Base-by-base conservation (phyloP, 2,329 filamentous ascomycete species). In the Graphilbum sp. region DNA sequence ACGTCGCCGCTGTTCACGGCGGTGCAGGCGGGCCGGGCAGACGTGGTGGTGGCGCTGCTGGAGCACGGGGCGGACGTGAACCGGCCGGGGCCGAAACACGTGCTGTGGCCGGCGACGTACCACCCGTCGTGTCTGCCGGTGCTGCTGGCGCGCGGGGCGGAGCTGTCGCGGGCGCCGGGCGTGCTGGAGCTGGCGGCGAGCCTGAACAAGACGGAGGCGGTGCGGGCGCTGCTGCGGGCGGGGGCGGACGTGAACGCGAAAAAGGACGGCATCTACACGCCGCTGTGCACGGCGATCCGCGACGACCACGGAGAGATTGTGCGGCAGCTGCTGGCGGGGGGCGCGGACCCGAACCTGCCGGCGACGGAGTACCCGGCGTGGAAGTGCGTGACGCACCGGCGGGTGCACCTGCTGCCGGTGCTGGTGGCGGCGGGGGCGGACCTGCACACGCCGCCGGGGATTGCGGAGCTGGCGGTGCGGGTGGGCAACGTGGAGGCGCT, bases 81-180 rank as follows among this genome's bases (percentile, higher is more conserved):
- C 50, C 58, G 80, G 6, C 77, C 77, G 2, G 75, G 72, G 1
- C 75, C 75, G 11, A 78, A 79, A 53, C 72, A 81, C 56, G 69
- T 75, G 54, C 62, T 82, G 19, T 77, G 76, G 76, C 72, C 74
- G 2, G 63, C 75, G 0, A 68, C 67, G 0, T 71, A 74, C 53
- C 64, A 75, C 37, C 61, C 74, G 0, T 55, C 61, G 8, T 75
- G 69, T 42, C 57, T 81, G 24, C 62, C 71, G 47, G 53, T 75
- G 2, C 60, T 82, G 16, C 65, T 79, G 1, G 45, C 57, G 2
- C 67, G 68, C 20, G 75, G 74, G 2, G 75, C 74, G 2, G 72
- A 78, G 43, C 54, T 56, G 48, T 69, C 65, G 51, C 77, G 75
- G 53, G 58, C 64, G 0, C 72, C 74, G 0, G 74, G 74, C 19